Base-by-base conservation (phyloP, 257 asterid species). In the Petrea volubilis region DNA sequence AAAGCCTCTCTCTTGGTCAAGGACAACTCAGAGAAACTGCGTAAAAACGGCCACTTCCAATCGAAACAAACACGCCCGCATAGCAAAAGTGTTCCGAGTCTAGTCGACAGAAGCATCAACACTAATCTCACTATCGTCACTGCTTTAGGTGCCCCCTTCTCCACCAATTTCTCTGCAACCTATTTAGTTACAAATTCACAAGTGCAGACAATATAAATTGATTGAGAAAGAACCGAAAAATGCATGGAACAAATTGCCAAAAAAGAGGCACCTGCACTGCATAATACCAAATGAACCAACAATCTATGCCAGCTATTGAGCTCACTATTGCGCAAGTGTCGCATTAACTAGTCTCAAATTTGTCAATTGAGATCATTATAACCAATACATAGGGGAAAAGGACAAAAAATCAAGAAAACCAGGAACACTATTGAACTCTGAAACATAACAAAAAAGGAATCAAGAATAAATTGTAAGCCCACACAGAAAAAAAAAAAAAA, bases 21-120 rank as follows among this genome's bases (percentile, higher is more conserved):
- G 3, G 96, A 58, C 72, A 94, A 75, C 49, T 86, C 95, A 14
- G 90, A 56, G 68, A 94, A 94, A 18, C 53, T 87, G 57, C 72
- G 89, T 59, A 94, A 67, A 72, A 94, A 94, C 7, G 97, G 98
- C 92, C 91, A 87, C 20, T 80, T 81, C 81, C 84, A 70, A 40
- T 77, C 88, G 73, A 91, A 77, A 67, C 97, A 85, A 25, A 55
- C 33, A 52, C 25, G 41, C 31, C 98, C 98, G 76, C 97, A 91
- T 5, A 91, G 78, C 85, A 94, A 31, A 34, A 94, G 70, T 14
- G 91, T 89, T n/a, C 98, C 98, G 61, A 91, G 31, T 81, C 94
- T 86, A 46, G 83, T 87, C 17, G 96, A 89, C 23, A 93, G 74
- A 29, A 89, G 28, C 56, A 15, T 76, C 6, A 94, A 68, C 56